Base-by-base conservation (phyloP, 345 rosid species). In the Arabidopsis arenosa region DNA sequence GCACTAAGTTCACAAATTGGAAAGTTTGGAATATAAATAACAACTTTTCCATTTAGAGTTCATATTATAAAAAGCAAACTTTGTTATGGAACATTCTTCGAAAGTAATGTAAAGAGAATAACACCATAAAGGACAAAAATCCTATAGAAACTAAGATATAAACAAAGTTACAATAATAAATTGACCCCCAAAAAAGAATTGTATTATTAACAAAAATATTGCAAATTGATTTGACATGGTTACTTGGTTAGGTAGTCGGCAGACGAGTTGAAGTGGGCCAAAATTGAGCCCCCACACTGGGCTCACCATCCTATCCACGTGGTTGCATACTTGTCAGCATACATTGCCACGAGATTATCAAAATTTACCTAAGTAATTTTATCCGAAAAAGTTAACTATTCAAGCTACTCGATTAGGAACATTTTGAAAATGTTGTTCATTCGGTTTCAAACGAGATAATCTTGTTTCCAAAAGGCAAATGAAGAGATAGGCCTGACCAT, bases 91-190 rank as follows among this genome's bases (percentile, higher is more conserved):
- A 71, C 67, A 36, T 77, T 70, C 75, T n/a, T 33, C 65, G 66
- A 63, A 77, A 77, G 66, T 45, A 48, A 39, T 64, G 44, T 77
- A 70, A 41, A 72, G 23, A 63, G 63, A 72, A 40, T 66, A 64
- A 64, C 17, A 56, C 17, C 43, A 56, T 13, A 71, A 48, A 58
- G 28, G 9, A 54, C 26, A 64, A 39, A 21, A n/a, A 7, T 23
- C 26, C 9, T 52, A 60, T 1, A 53, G n/a, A 71, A 63, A 36
- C 12, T 23, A 51, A 21, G 49, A 39, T 53, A 43, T 54, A 35
- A 35, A 40, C 5, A 36, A 53, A 48, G 3, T 32, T 44, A 32
- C 7, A 17, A 21, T 2, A 68, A 56, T 5, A 68, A 56, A 13
- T 1, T 17, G 23, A 55, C 28, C 23, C 9, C 32, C 4, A 28